Percentiles rank a stretch among this genome's conserved stretches.
These are phyloP conservation scores for Claviceps africana DNA, from an alignment of 2,329 filamentous ascomycete species.

Conservation along the genomic window DNA sequence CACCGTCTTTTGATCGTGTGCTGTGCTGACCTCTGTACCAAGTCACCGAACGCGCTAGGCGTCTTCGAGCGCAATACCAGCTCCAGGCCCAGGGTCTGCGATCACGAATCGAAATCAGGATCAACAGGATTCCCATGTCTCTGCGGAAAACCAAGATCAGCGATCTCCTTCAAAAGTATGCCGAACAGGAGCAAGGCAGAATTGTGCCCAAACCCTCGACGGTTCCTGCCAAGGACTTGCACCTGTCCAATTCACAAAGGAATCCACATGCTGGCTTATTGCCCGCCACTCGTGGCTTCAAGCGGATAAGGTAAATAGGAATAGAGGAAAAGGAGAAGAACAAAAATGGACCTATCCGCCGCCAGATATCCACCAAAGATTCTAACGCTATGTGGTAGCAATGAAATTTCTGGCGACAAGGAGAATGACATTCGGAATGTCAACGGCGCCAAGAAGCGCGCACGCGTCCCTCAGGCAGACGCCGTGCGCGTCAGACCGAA, in stretches of 20 bases:
- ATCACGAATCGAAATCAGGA: slow-evolving; percentile 77
- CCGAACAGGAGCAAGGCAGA: slow-evolving; percentile 31
- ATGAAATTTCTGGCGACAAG: slow-evolving; percentile 56
- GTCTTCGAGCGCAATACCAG: slow-evolving; percentile 77
- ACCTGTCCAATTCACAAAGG: slow-evolving; percentile 23
- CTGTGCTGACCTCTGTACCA: slow-evolving; percentile 1
- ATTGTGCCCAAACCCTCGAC: slow-evolving; percentile 26
- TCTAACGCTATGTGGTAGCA: slow-evolving; percentile 29
- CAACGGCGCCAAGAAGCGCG: slow-evolving; percentile 58
- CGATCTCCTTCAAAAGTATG: slow-evolving; percentile 49
- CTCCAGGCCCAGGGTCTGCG: slow-evolving; percentile 75
- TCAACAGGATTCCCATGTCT: slow-evolving; percentile 77
- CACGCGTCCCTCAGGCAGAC: slow-evolving; percentile 30
- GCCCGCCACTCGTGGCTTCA: slow-evolving; percentile 21
- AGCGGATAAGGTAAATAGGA: slow-evolving; percentile 34
- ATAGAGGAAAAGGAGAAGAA: background rate
- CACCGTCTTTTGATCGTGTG: background rate
- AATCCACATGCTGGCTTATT: slow-evolving; percentile 12
- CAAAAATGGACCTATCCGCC: background rate
- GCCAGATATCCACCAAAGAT: background rate
- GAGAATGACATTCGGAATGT: slow-evolving; percentile 52
- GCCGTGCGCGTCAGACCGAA: slow-evolving; percentile 26
- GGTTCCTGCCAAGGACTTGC: slow-evolving; percentile 35
- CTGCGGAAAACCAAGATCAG: slow-evolving; percentile 70
- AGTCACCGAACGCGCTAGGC: slow-evolving; percentile 81